phyloP scores from a whole-genome alignment of 106 monocot species.

The Cymbidium sinense region DNA sequence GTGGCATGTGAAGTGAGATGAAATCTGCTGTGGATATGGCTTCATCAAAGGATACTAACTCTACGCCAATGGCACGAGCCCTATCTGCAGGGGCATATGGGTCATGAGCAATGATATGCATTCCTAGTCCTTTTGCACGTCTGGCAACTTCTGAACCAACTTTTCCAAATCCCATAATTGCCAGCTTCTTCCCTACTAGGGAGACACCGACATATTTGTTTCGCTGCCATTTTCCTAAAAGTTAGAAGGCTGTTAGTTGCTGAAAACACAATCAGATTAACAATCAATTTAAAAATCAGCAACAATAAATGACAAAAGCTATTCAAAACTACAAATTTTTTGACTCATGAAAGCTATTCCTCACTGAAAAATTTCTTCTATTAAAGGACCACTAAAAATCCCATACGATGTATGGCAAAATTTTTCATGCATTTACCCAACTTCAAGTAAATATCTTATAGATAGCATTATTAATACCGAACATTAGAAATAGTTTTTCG shows the following conservation, averaged over 20 bases:
- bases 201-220: slow-evolving; percentile 88
- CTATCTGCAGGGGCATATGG: slow-evolving; percentile 80
- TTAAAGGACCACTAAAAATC: not conserved
- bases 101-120: slow-evolving; percentile 80
- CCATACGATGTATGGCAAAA: not conserved
- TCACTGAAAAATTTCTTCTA: not conserved
- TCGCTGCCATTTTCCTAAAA: slow-evolving; percentile 76
- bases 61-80: slow-evolving; percentile 80
- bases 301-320: not conserved
- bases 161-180: slow-evolving; percentile 88
- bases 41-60: slow-evolving; percentile 82
- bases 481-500: too few species aligned
- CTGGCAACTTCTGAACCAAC: slow-evolving; percentile 86
- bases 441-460: too few species aligned
- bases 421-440: not conserved
- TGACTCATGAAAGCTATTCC: not conserved
- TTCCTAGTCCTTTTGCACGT: slow-evolving; percentile 84
- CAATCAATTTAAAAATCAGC: not conserved
- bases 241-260: not conserved
- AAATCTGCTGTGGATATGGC: slow-evolving; percentile 74
- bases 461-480: too few species aligned
- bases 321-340: not conserved
- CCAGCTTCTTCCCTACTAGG: slow-evolving; percentile 74
- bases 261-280: not conserved
- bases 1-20: slow-evolving; percentile 88